Percentiles rank a stretch among this genome's conserved stretches.
phyloP scores from a whole-genome alignment of 2,329 filamentous ascomycete species.

The Pleoardoris graminearum region DNA sequence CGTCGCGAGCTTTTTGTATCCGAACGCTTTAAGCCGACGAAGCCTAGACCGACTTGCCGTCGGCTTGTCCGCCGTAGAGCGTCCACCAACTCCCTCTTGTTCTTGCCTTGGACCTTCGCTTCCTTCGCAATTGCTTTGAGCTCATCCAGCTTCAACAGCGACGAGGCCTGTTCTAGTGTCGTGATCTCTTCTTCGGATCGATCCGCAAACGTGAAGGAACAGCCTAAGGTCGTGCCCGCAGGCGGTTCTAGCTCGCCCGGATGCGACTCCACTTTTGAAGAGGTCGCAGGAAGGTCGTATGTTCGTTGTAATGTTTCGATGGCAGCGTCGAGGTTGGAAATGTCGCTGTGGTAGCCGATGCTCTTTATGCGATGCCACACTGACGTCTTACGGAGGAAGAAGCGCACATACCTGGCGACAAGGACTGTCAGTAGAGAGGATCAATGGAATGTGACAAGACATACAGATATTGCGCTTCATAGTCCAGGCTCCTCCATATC shows the following conservation, averaged over 20 bases:
- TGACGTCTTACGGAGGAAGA: conserved; percentile 90
- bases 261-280: conserved; percentile 41
- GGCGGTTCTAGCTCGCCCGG: conserved; percentile 56
- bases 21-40: conserved; percentile 66
- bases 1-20: conserved; percentile 61
- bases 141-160: conserved; percentile 83
- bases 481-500: conserved; percentile 72
- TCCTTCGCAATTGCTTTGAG: conserved; percentile 83
- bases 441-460: conserved; percentile 33
- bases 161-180: conserved; percentile 80
- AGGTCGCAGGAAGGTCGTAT: conserved; percentile 58
- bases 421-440: not conserved
- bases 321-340: conserved; percentile 71
- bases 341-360: conserved; percentile 80
- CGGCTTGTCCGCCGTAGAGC: conserved; percentile 75
- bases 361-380: conserved; percentile 84
- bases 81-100: conserved; percentile 76
- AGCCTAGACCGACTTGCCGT: conserved; percentile 74
- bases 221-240: conserved; percentile 54
- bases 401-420: conserved; percentile 73
- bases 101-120: conserved; percentile 83
- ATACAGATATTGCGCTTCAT: conserved; percentile 89
- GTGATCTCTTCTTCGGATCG: conserved; percentile 72
- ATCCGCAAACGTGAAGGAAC: conserved; percentile 78
- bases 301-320: conserved; percentile 65